Percentiles rank a stretch among this genome's conserved stretches.
Evolutionary conservation across 192 early-diverging fungal species (phyloP).

Genomic region (Gryganskiella cystojenkinii): DNA sequence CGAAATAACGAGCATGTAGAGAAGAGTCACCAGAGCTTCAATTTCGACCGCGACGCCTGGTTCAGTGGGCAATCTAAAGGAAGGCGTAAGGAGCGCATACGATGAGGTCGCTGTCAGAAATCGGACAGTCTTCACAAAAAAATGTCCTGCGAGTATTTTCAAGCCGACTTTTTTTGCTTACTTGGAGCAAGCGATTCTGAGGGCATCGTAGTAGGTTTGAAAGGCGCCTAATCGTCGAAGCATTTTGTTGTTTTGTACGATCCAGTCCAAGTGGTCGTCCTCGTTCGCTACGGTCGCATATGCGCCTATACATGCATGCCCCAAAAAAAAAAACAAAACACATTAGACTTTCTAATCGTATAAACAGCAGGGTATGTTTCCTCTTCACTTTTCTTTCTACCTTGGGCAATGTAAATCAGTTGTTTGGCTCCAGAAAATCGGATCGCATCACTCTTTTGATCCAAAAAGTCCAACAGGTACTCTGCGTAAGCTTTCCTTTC

Average conservation of each 20-base stretch:
- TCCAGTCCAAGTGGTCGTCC: constrained; percentile 64
- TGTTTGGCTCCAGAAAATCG: constrained; percentile 64
- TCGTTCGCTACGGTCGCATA: constrained; percentile 32
- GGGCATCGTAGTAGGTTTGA: constrained; percentile 62
- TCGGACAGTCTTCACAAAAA: constrained; percentile 1
- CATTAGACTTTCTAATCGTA: too few relatives aligned
- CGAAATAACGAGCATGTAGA: constrained; percentile 72
- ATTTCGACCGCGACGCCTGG: constrained; percentile 46
- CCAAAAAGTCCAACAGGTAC: constrained; percentile 68
- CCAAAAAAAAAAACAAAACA: background rate
- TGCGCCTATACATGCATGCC: constrained; percentile 5
- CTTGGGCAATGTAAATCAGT: constrained; percentile 75
- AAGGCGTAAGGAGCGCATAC: constrained; percentile 8
- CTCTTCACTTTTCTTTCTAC: too few relatives aligned
- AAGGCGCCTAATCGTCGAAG: constrained; percentile 69
- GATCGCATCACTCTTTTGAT: constrained; percentile 57
- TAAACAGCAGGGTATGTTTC: too few relatives aligned
- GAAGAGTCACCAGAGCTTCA: constrained; percentile 66
- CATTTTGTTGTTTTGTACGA: constrained; percentile 67
- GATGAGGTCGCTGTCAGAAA: constrained; percentile 12
- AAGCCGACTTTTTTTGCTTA: constrained; percentile 12
- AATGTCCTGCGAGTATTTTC: too few relatives aligned
- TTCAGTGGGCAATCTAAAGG: constrained; percentile 22
- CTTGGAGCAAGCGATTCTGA: constrained; percentile 65
- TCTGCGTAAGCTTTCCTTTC: constrained; percentile 60